Evolutionary conservation across 371 early-diverging fungal genomes (phyloP).

Genomic region (Ordospora pajunii): DNA sequence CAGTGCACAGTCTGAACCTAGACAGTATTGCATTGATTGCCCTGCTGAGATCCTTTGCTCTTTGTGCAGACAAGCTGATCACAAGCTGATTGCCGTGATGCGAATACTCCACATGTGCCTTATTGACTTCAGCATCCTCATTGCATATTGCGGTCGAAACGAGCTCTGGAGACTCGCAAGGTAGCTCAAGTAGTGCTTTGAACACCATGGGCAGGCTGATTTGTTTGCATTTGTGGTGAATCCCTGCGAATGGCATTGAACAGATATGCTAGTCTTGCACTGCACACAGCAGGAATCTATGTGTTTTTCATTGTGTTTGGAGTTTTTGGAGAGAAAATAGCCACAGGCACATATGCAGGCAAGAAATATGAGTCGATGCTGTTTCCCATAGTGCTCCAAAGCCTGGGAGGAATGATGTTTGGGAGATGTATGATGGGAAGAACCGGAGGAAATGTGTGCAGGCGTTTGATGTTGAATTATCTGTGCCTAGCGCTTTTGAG

Average conservation of each 20-base stretch:
- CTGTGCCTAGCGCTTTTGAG: neutral
- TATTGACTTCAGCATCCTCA: neutral
- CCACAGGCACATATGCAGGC: neutral
- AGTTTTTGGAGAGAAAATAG: conserved; percentile 24
- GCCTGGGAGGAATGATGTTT: neutral
- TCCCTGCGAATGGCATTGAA: neutral
- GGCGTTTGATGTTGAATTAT: neutral
- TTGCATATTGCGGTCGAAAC: neutral
- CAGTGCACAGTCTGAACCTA: neutral
- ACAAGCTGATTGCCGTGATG: neutral
- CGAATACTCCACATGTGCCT: neutral
- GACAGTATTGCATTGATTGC: neutral
- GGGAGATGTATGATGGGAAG: neutral
- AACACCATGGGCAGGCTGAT: conserved; percentile 1
- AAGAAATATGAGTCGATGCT: neutral
- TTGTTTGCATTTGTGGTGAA: neutral
- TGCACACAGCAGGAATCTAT: conserved; percentile 15
- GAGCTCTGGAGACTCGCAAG: neutral
- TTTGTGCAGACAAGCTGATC: neutral
- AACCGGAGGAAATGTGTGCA: neutral
- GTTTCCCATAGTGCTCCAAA: conserved; percentile 1
- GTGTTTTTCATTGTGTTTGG: conserved; percentile 8
- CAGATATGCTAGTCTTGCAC: neutral
- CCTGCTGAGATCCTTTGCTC: neutral
- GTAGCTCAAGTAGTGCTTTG: neutral